A percentile compares a stretch with the other conserved stretches of the same genome.
Evolutionary conservation across 257 asterid genomes (phyloP).

Genomic region (Leonotis leonurus): DNA sequence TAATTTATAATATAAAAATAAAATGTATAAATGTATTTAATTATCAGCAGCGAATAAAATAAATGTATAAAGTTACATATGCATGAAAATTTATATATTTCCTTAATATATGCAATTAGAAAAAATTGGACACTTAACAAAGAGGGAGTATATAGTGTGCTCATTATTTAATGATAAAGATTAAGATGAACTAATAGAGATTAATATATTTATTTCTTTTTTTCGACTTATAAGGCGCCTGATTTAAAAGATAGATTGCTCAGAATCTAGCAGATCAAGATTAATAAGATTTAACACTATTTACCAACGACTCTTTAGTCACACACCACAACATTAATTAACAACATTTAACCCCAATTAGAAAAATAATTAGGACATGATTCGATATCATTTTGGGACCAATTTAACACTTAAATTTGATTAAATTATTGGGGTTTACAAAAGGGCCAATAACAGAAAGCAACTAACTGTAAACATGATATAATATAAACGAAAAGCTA

Average conservation of each 20-base stretch:
- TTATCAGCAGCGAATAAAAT: too few relatives aligned
- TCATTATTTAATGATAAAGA: too few relatives aligned
- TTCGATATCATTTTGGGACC: slow-evolving; percentile 16
- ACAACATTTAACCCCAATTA: background rate
- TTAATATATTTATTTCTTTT: too few relatives aligned
- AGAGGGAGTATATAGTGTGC: too few relatives aligned
- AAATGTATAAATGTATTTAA: too few relatives aligned
- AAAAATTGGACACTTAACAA: too few relatives aligned
- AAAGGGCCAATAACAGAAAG: background rate
- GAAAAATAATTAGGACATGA: background rate
- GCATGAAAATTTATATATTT: too few relatives aligned
- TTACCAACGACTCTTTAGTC: background rate
- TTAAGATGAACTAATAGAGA: too few relatives aligned
- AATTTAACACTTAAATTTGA: slow-evolving; percentile 4
- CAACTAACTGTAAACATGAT: background rate
- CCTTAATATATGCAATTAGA: too few relatives aligned
- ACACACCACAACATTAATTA: slow-evolving; percentile 7
- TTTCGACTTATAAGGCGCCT: slow-evolving; percentile 9
- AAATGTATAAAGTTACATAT: too few relatives aligned
- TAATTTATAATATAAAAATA: too few relatives aligned
- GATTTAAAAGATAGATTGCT: background rate
- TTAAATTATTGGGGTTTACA: background rate
- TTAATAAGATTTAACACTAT: background rate
- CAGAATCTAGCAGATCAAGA: background rate
- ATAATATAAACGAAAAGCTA: too few relatives aligned